These are phyloP conservation scores for Candida smagusa DNA, from an alignment of 1,139 yeast genomes.

Conservation along the genomic window DNA sequence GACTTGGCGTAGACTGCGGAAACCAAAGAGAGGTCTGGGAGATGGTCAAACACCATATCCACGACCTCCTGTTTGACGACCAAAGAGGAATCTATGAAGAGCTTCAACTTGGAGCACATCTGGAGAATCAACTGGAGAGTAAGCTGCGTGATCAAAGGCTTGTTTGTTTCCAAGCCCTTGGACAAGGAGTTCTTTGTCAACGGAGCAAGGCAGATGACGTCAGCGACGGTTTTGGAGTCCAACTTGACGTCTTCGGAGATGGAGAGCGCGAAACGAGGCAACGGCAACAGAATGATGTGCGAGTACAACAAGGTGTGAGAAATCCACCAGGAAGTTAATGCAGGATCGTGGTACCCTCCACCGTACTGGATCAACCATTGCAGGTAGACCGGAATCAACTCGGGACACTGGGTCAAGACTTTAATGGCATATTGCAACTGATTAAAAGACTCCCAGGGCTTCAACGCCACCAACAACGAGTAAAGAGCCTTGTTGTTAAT, in stretches of 20 bases:
- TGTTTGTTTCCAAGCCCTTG: constrained; percentile 52
- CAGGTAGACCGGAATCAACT: constrained; percentile 71
- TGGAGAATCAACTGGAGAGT: constrained; percentile 60
- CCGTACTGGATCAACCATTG: constrained; percentile 51
- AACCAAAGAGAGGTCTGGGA: constrained; percentile 28
- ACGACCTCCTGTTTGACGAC: constrained; percentile 23
- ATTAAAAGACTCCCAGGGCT: constrained; percentile 74
- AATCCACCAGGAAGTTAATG: constrained; percentile 76
- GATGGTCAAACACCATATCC: constrained; percentile 25
- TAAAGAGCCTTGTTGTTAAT: constrained; percentile 67
- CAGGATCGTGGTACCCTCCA: constrained; percentile 67
- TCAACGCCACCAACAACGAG: constrained; percentile 59
- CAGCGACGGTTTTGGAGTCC: constrained; percentile 32
- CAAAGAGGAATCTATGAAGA: constrained; percentile 33
- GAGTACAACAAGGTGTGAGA: constrained; percentile 65
- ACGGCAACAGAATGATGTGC: constrained; percentile 52
- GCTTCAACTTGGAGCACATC: constrained; percentile 36
- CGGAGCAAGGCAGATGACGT: constrained; percentile 64
- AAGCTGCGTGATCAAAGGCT: constrained; percentile 61
- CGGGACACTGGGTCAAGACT: constrained; percentile 58
- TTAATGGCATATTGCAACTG: constrained; percentile 56
- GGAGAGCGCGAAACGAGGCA: constrained; percentile 18
- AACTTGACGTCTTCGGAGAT: constrained; percentile 11
- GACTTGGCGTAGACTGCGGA: constrained; percentile 16
- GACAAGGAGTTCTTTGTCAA: constrained; percentile 57